Percentiles rank a stretch among this genome's conserved stretches.
These are phyloP conservation scores for Allium sativum DNA, from an alignment of 106 monocot species.

Conservation along the genomic window DNA sequence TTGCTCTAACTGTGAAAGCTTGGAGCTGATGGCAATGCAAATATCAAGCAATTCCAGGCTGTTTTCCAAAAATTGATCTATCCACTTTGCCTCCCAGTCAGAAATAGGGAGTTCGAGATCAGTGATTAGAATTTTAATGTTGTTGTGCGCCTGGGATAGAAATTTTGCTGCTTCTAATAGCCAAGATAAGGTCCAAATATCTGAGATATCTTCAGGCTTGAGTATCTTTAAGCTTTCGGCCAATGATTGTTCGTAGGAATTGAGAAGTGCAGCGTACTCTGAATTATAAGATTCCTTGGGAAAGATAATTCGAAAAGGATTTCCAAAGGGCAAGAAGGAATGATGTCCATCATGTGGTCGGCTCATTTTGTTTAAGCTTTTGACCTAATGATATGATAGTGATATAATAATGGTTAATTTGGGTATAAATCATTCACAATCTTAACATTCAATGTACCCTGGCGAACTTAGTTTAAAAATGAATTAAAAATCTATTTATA, in stretches of 20 bases:
- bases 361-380: slow-evolving; percentile 53
- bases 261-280: slow-evolving; percentile 25
- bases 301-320: slow-evolving; percentile 46
- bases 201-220: slow-evolving; percentile 30
- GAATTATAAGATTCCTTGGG: slow-evolving; percentile 36
- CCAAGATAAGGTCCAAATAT: slow-evolving; percentile 63
- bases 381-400: neutral
- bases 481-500: too few relatives aligned
- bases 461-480: too few relatives aligned
- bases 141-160: slow-evolving; percentile 39
- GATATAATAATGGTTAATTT: too few relatives aligned
- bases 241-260: slow-evolving; percentile 51
- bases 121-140: slow-evolving; percentile 49
- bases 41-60: slow-evolving; percentile 81
- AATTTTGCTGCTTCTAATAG: slow-evolving; percentile 39
- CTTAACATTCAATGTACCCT: too few relatives aligned
- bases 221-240: slow-evolving; percentile 44
- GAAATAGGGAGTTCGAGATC: slow-evolving; percentile 75
- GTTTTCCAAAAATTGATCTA: slow-evolving; percentile 59
- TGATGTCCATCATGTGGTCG: slow-evolving; percentile 44
- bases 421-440: too few relatives aligned
- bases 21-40: slow-evolving; percentile 61
- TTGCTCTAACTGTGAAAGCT: slow-evolving; percentile 63
- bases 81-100: slow-evolving; percentile 85
- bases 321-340: slow-evolving; percentile 39